Evolutionary conservation across 352 stramenopile genomes (phyloP).

Genomic region (Phytopythium delawarense): DNA sequence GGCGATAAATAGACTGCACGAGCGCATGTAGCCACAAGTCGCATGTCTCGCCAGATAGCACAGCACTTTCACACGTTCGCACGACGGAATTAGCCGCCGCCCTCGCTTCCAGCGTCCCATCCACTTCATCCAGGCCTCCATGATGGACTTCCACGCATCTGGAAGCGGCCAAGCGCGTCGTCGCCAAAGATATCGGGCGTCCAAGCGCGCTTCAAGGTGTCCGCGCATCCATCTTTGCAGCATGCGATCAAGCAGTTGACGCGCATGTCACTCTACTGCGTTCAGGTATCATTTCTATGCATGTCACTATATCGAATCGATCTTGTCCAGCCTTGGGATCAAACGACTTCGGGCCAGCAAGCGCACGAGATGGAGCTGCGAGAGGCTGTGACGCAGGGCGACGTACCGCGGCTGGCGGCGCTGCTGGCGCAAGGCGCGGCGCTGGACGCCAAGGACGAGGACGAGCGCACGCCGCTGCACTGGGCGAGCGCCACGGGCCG

Average conservation of each 20-base stretch:
- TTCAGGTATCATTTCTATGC: neutral
- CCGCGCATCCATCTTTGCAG: neutral
- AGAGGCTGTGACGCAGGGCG: constrained; percentile 20
- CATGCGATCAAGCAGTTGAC: neutral
- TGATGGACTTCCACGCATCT: neutral
- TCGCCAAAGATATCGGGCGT: constrained; percentile 2
- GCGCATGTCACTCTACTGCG: constrained; percentile 1
- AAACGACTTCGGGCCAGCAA: neutral
- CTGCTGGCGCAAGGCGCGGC: constrained; percentile 24
- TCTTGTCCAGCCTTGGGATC: neutral
- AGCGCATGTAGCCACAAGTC: neutral
- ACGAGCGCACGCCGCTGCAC: constrained; percentile 68
- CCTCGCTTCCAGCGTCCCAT: neutral
- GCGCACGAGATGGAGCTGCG: constrained; percentile 18
- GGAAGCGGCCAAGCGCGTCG: neutral
- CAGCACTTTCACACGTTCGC: neutral
- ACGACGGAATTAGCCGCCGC: constrained; percentile 4
- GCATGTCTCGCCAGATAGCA: neutral
- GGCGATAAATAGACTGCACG: constrained; percentile 3
- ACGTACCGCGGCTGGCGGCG: constrained; percentile 25
- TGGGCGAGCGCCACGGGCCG: constrained; percentile 48
- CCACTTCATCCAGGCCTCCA: neutral
- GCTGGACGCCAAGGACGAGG: constrained; percentile 59
- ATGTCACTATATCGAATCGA: neutral
- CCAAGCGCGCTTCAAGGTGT: neutral